A percentile compares a stretch with the other conserved stretches of the same genome.
Conservation (phyloP, 768 basidiomycete genomes). For the Neoboletus magnificus region DNA sequence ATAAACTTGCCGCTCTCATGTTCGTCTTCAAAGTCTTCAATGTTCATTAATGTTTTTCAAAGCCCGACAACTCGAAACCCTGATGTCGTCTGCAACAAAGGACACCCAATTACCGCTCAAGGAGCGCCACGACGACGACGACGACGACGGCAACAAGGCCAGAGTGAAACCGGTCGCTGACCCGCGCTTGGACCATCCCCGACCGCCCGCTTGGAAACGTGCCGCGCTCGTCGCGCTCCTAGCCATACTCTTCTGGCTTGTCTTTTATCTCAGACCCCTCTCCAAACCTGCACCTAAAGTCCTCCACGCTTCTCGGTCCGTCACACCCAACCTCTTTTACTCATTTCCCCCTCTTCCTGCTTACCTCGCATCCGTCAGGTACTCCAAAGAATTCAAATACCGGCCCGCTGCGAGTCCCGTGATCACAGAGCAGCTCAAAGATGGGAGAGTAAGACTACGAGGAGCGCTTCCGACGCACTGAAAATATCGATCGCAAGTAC, state of each 20-base stretch:
- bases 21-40: not conserved
- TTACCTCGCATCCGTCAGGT: slow-evolving; percentile 44
- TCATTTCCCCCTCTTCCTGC: not conserved
- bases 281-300: slow-evolving; percentile 39
- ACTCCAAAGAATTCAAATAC: slow-evolving; percentile 78
- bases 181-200: slow-evolving; percentile 35
- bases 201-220: slow-evolving; percentile 47
- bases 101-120: not conserved
- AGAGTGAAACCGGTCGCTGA: not conserved
- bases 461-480: slow-evolving; percentile 52
- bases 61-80: slow-evolving; percentile 14
- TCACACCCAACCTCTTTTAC: slow-evolving; percentile 2
- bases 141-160: not conserved
- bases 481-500: too few species aligned
- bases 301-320: slow-evolving; percentile 63
- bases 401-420: slow-evolving; percentile 84
- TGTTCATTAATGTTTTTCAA: slow-evolving; percentile 23
- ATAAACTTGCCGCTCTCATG: not conserved
- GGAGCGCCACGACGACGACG: slow-evolving; percentile 19
- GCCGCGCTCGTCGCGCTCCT: slow-evolving; percentile 41
- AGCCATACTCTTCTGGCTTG: slow-evolving; percentile 44
- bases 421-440: slow-evolving; percentile 71
- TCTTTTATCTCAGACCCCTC: slow-evolving; percentile 31
- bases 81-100: not conserved
- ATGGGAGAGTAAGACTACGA: slow-evolving; percentile 65